phyloP scores from a whole-genome alignment of 768 basidiomycete species.

The Lactarius hatsudake region DNA sequence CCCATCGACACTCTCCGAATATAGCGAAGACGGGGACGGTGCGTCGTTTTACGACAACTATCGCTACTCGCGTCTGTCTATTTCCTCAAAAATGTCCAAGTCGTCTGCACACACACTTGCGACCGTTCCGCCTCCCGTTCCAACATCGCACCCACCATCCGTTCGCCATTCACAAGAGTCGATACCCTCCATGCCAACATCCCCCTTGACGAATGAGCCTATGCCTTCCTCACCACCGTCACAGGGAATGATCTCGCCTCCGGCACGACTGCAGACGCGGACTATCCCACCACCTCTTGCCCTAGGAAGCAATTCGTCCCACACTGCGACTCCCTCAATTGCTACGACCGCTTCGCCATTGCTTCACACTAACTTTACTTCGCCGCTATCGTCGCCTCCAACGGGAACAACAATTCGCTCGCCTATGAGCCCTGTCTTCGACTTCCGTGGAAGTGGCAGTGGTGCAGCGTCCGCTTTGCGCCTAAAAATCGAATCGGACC shows the following conservation, averaged over 20 bases:
- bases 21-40: slow-evolving; percentile 59
- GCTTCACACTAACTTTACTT: slow-evolving; percentile 43
- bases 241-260: background rate
- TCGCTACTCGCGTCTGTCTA: slow-evolving; percentile 63
- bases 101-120: slow-evolving; percentile 34
- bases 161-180: slow-evolving; percentile 21
- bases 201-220: background rate
- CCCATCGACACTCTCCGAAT: slow-evolving; percentile 23
- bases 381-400: slow-evolving; percentile 36
- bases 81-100: slow-evolving; percentile 44
- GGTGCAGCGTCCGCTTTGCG: slow-evolving; percentile 15
- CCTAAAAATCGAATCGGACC: slow-evolving; percentile 22
- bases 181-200: slow-evolving; percentile 1
- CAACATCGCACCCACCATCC: slow-evolving; percentile 27
- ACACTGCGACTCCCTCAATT: slow-evolving; percentile 32
- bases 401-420: slow-evolving; percentile 3
- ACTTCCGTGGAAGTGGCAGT: slow-evolving; percentile 5
- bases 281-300: slow-evolving; percentile 10
- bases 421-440: slow-evolving; percentile 27
- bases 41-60: slow-evolving; percentile 78
- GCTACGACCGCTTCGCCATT: slow-evolving; percentile 32
- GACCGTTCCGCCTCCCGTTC: slow-evolving; percentile 34
- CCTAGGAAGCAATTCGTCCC: slow-evolving; percentile 27
- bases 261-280: background rate
- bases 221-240: background rate